Evolutionary conservation across 2,329 filamentous ascomycete species (phyloP), one percentile per base, ranked within the genome.

Genomic region (Sporothrix phasma): DNA sequence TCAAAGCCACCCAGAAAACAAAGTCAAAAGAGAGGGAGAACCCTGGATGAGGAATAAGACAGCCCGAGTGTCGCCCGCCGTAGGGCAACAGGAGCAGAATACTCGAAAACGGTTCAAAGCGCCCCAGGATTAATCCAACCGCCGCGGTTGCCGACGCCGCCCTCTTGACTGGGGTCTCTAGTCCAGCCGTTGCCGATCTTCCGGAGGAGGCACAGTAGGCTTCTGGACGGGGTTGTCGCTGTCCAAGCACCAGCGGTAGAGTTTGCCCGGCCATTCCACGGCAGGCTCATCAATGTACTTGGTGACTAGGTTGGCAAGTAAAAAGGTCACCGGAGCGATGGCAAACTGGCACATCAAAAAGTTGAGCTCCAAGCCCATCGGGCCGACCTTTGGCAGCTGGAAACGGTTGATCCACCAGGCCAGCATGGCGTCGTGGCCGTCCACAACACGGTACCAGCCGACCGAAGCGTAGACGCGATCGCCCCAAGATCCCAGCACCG

Each of bases 381-480:
- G 84, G 0, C 86, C 86, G 17, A 70, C 71, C 65, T 74, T 81
- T 34, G 84, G 77, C 59, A 88, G 67, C 2, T 80, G 79, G 29
- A 88, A 76, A 26, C 75, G 75, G 70, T 86, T 78, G 24, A 81
- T 76, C 84, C 86, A 88, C 3, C 76, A 72, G 0, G 80, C 78
- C 34, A 87, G 78, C 41, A 78, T 74, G n/a, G 78, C 70, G 31
- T 76, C 70, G 15, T 76, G 73, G 1, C 66, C 49, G 24, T 65
- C 68, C 1, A 66, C 7, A 10, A 78, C 74, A 53, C 79, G 78
- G 3, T 74, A 70, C 76, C 81, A 86, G 10, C 87, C 87, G 0
- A 79, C 78, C 7, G 83, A 83, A 5, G 81, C 78, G 72, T 89
- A 89, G 1, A 90, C 26, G 45, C 86, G 76, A 70, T 89, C 84